These are phyloP conservation scores for Paramecium octaurelia DNA, from an alignment of 73 alveolate species.

Conservation along the genomic window DNA sequence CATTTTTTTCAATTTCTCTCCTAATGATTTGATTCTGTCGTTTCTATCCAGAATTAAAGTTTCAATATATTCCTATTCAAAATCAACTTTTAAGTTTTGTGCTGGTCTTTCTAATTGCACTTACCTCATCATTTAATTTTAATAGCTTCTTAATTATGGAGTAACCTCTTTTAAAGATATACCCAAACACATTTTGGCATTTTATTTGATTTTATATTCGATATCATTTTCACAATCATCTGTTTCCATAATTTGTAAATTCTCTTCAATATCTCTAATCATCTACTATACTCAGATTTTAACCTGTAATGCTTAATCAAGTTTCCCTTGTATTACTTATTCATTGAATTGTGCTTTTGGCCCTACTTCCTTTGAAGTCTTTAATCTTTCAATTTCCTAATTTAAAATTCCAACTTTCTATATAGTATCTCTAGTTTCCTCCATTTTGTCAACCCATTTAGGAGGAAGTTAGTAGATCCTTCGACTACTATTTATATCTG, in stretches of 20 bases:
- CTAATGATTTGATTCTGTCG: neutral
- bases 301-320: slow-evolving; percentile 6
- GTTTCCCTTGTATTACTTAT: neutral
- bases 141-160: neutral
- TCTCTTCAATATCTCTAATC: slow-evolving; percentile 25
- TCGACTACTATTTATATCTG: neutral
- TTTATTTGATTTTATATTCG: neutral
- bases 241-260: neutral
- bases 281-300: neutral
- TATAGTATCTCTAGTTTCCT: slow-evolving; percentile 11
- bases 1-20: slow-evolving; percentile 29
- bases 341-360: neutral
- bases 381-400: slow-evolving; percentile 3
- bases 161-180: slow-evolving; percentile 5
- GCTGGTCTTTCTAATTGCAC: neutral
- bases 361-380: neutral
- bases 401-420: neutral
- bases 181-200: slow-evolving; percentile 25
- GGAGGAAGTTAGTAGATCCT: neutral
- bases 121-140: neutral
- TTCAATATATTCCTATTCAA: neutral
- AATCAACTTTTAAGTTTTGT: neutral
- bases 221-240: slow-evolving; percentile 11
- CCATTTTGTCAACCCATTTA: slow-evolving; percentile 9
- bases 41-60: neutral